Conservation (phyloP, 768 basidiomycete species). For the Psilocybe sp. region DNA sequence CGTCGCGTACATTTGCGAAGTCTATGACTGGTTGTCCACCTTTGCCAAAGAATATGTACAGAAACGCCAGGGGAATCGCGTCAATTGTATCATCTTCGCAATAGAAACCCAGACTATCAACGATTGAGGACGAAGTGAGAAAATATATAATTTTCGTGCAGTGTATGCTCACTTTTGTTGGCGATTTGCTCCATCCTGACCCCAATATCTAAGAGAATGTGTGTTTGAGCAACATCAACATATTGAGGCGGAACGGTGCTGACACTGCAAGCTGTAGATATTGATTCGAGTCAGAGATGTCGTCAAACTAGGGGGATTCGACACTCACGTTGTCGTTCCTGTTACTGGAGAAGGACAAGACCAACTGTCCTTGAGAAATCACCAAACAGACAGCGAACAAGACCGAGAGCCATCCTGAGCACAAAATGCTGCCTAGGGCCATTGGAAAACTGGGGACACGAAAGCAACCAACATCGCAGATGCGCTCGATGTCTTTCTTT, state of each 20-base stretch:
- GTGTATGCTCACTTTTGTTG: constrained; percentile 29
- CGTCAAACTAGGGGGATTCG: background rate
- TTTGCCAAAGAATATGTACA: constrained; percentile 58
- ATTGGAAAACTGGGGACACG: constrained; percentile 11
- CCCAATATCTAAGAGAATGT: constrained; percentile 34
- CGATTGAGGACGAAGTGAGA: background rate
- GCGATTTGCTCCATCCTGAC: constrained; percentile 35
- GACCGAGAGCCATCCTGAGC: constrained; percentile 10
- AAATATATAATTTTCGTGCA: background rate
- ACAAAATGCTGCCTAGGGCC: constrained; percentile 3
- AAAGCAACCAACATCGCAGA: background rate
- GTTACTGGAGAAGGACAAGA: constrained; percentile 29
- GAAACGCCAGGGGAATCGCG: constrained; percentile 58
- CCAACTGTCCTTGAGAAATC: constrained; percentile 13
- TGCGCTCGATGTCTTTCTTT: constrained; percentile 1
- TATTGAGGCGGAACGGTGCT: constrained; percentile 8
- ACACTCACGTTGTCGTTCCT: constrained; percentile 35
- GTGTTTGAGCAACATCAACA: background rate
- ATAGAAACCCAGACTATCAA: constrained; percentile 50
- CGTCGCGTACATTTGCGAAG: constrained; percentile 51
- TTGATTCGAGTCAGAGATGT: background rate
- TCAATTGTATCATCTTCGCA: constrained; percentile 64
- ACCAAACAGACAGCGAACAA: constrained; percentile 4
- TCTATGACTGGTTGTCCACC: constrained; percentile 59
- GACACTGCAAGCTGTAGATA: constrained; percentile 33